Evolutionary conservation across 331 rosid genomes (phyloP), one percentile per base, ranked within the genome.

Genomic region (Arachis monticola): DNA sequence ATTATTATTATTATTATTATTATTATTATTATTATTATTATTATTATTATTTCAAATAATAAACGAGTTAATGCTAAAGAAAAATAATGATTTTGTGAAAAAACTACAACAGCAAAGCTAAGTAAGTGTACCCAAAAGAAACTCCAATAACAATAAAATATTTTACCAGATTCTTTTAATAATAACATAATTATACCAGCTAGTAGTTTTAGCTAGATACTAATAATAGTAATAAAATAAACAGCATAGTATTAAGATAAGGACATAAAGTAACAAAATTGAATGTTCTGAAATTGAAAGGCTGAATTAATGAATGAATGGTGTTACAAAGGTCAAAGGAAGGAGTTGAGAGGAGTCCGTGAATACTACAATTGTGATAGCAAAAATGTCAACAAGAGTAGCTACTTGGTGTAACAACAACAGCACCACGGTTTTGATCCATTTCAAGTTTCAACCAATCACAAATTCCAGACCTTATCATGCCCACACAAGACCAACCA

Each of bases 331-430:
- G 57, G 57, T 12, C 57, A 51, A 51, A 11, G 57, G 14, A 51
- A 12, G 7, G 1, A 11, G 57, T 12, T 35, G 5, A 51, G 57
- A 12, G 13, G n/a, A 14, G 57, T 51, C 57, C 5, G 57, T 12
- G 57, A 12, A 51, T 9, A 51, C 57, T 0, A 51, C 6, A 51
- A 51, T 67, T 67, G 45, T 47, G n/a, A 67, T 5, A 0, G 30
- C 8, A n/a, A 68, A 38, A 31, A 69, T 11, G 73, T 69, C 73
- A 69, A 69, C 13, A 32, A 69, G 48, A 32, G 61, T 35, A 38
- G 48, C 62, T 32, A 69, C 62, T 32, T 12, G 73, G 6, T 12
- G 72, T 13, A 8, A 27, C 47, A 68, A 8, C 13, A 31, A 27
- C 30, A 27, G 57, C 45, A 27, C 72, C n/a, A 3, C 69, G 1